Evolutionary conservation across 2,329 filamentous ascomycete genomes (phyloP).

Genomic region (Orbilia ellipsospora): DNA sequence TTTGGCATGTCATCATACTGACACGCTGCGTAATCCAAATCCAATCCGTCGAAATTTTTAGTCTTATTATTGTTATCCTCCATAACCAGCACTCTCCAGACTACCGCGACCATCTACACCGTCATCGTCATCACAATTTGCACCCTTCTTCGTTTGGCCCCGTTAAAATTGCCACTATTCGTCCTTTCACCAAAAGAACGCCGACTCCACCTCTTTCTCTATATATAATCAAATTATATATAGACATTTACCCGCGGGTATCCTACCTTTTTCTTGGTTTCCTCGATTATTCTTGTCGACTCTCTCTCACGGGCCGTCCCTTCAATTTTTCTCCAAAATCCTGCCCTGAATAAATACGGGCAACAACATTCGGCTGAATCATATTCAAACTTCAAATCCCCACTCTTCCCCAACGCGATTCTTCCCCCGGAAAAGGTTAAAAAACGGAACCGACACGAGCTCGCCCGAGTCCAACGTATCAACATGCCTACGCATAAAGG

Average conservation of each 20-base stretch:
- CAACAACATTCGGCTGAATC: too few relatives aligned
- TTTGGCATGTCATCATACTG: constrained; percentile 7
- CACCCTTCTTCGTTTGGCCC: not conserved
- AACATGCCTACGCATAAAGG: constrained; percentile 97
- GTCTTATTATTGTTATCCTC: not conserved
- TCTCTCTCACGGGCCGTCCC: too few relatives aligned
- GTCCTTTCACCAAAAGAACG: not conserved
- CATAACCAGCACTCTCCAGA: not conserved
- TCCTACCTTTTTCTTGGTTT: too few relatives aligned
- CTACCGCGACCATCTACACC: not conserved
- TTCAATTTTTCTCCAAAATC: too few relatives aligned
- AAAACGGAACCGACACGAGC: not conserved
- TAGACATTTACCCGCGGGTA: too few relatives aligned
- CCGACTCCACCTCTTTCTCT: too few relatives aligned
- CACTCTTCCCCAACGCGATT: constrained; percentile 1
- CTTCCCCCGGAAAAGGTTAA: not conserved
- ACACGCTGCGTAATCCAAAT: constrained; percentile 28
- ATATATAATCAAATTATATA: too few relatives aligned
- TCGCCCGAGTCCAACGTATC: constrained; percentile 10
- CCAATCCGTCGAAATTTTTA: constrained; percentile 4
- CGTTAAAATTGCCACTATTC: constrained; percentile 22
- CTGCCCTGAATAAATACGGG: too few relatives aligned
- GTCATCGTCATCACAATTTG: not conserved
- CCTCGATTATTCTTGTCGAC: too few relatives aligned
- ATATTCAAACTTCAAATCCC: not conserved